Percentiles rank a stretch among this genome's conserved stretches.
Conservation (phyloP, 257 asterid species). For the Echium plantagineum region DNA sequence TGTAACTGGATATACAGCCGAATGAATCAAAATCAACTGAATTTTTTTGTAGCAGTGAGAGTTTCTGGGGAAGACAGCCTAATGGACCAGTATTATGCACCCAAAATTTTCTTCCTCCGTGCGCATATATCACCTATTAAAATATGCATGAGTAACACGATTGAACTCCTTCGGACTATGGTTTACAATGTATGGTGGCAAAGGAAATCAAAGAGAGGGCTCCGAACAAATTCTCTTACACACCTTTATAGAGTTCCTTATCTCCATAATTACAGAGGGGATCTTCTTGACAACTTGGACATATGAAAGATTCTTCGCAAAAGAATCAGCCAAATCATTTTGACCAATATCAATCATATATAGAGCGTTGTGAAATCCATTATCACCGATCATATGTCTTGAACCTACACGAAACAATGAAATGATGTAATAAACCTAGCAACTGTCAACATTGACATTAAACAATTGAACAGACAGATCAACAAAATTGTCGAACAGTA, state of each 20-base stretch:
- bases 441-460: neutral
- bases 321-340: conserved; percentile 68
- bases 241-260: conserved; percentile 51
- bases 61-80: conserved; percentile 78
- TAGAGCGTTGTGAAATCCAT: conserved; percentile 51
- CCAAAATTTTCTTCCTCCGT: conserved; percentile 84
- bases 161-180: neutral
- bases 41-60: conserved; percentile 29
- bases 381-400: conserved; percentile 25
- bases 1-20: conserved; percentile 63
- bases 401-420: conserved; percentile 29
- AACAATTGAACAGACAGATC: neutral
- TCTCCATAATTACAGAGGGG: conserved; percentile 57
- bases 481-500: neutral
- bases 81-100: conserved; percentile 87
- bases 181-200: neutral
- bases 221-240: conserved; percentile 2
- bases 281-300: conserved; percentile 46
- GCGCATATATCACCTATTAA: conserved; percentile 41
- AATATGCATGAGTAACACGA: neutral
- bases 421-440: conserved; percentile 1
- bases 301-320: conserved; percentile 49
- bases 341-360: conserved; percentile 89
- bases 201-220: neutral
- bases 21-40: conserved; percentile 36